Evolutionary conservation across 352 stramenopile species (phyloP), one percentile per base, ranked within the genome.

Genomic region (Phytophthora boehmeriae): DNA sequence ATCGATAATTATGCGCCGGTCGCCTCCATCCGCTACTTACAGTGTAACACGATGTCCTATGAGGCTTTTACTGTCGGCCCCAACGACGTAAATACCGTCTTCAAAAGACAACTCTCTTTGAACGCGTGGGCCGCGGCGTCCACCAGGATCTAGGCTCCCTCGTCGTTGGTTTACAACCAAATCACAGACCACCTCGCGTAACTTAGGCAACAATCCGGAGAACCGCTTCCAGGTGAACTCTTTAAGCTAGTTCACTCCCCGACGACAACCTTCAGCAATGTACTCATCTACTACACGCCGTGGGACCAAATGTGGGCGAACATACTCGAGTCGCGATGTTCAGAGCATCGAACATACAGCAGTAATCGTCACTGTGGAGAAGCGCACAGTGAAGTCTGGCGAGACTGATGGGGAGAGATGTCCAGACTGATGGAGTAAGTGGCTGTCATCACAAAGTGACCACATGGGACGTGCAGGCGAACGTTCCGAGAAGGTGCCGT

Each of bases 291-390:
- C 34, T 13, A 46, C 48, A 35, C 5, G 2, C 17, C 35, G 5
- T 14, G 48, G 48, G 4, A 55, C 14, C 32, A 55, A 45, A 8
- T 55, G 13, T 0, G 48, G 48, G 0, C 19, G 32, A 3, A 30
- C 48, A 23, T 2, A 19, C 9, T 16, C 14, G 2, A 17, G 34
- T 34, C 6, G 19, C 48, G 5, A 55, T 36, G 9, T 46, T 0
- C 13, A 55, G 6, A 4, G 19, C 48, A 14, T 45, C 22, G 14
- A 55, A 55, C 20, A 55, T 20, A 19, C 34, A 35, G 8, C 3
- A 13, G 34, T 55, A 44, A 14, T 44, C 30, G 19, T 55, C 34
- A 8, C 32, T 35, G n/a, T n/a, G n/a, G n/a, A n/a, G n/a, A n/a
- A n/a, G n/a, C n/a, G n/a, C n/a, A n/a, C n/a, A n/a, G n/a, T n/a